Conservation (phyloP, 2,329 filamentous ascomycete species). For the Teratosphaeriaceae sp. region DNA sequence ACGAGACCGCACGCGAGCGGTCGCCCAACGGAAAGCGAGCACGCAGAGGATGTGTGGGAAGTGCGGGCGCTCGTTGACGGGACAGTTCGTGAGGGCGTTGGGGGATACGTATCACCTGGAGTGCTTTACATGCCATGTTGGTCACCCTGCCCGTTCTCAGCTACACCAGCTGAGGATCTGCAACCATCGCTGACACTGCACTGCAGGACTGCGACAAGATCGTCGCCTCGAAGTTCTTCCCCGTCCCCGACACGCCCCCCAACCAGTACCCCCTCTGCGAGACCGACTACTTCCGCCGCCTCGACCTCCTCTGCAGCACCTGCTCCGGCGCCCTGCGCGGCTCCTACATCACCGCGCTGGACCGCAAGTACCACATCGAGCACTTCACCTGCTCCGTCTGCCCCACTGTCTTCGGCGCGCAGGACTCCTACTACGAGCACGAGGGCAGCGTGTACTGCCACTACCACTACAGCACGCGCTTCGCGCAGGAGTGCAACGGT, state of each 20-base stretch:
- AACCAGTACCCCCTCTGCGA: constrained; percentile 94
- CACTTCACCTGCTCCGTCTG: constrained; percentile 98
- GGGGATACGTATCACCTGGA: constrained; percentile 94
- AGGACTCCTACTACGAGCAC: constrained; percentile 98
- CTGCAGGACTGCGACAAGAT: constrained; percentile 97
- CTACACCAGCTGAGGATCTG: no score
- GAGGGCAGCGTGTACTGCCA: constrained; percentile 96
- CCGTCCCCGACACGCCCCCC: constrained; percentile 83
- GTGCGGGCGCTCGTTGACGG: constrained; percentile 79
- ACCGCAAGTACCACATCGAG: constrained; percentile 98
- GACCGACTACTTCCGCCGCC: constrained; percentile 90
- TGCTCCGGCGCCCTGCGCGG: constrained; percentile 89
- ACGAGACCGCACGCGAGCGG: constrained; percentile 2
- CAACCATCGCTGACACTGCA: constrained; percentile 20
- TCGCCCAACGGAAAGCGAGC: constrained; percentile 22
- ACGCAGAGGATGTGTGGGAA: constrained; percentile 59
- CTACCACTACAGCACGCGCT: constrained; percentile 97
- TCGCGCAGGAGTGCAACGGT: constrained; percentile 91
- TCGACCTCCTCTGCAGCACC: constrained; percentile 84
- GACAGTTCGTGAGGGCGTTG: constrained; percentile 91
- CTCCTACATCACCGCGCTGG: constrained; percentile 95
- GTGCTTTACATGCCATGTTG: constrained; percentile 94
- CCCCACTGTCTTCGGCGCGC: constrained; percentile 93
- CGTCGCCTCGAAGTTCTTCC: constrained; percentile 98
- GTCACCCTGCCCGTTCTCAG: constrained; percentile 30